Conservation (phyloP, 805 yeast genomes). For the Kuraishia borneana region DNA sequence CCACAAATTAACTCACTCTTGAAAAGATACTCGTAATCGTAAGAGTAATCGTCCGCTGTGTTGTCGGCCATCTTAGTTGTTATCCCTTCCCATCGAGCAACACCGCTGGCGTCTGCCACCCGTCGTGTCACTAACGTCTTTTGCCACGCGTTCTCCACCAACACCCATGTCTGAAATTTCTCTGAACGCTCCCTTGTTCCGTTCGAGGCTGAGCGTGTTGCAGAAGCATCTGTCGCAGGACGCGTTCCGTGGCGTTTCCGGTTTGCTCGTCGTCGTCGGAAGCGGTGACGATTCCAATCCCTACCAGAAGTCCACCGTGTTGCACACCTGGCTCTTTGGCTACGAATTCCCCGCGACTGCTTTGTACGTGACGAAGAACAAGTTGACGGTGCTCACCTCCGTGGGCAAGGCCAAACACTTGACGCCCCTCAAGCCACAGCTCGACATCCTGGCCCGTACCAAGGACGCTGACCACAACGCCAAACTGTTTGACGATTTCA, state of each 20-base stretch:
- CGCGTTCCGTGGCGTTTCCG: constrained; percentile 30
- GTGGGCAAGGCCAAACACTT: constrained; percentile 79
- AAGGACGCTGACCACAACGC: constrained; percentile 75
- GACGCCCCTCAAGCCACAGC: constrained; percentile 32
- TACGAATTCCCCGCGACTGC: constrained; percentile 94
- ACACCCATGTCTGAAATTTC: constrained; percentile 43
- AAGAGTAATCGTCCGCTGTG: constrained; percentile 57
- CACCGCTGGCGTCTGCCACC: too few species aligned
- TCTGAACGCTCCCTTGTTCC: constrained; percentile 41
- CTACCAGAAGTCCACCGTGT: constrained; percentile 73
- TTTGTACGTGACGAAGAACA: constrained; percentile 48
- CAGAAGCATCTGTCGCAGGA: constrained; percentile 22
- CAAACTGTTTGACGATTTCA: constrained; percentile 47
- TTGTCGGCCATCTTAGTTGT: constrained; percentile 15
- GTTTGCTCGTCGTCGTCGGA: constrained; percentile 64
- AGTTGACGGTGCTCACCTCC: constrained; percentile 60
- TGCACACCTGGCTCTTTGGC: constrained; percentile 88
- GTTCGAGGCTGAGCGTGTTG: constrained; percentile 35
- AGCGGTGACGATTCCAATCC: constrained; percentile 83
- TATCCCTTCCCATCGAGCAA: too few species aligned
- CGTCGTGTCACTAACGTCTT: neutral
- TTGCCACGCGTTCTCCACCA: neutral
- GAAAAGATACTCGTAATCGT: constrained; percentile 86
- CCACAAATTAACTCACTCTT: constrained; percentile 34
- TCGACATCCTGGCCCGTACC: constrained; percentile 57